Conservation (phyloP, 1,139 yeast species). For the Lodderomyces parapsilosis region DNA sequence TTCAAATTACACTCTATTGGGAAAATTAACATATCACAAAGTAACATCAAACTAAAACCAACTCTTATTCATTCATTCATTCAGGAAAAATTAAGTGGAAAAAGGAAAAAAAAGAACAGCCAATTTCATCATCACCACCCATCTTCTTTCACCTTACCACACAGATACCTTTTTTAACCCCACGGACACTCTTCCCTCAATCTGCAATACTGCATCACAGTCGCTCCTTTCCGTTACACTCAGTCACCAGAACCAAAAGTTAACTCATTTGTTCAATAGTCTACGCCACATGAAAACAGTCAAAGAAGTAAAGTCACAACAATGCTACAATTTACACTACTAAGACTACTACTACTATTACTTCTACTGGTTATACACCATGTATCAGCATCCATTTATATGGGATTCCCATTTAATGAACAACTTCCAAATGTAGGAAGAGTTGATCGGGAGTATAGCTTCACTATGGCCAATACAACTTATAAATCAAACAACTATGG, state of each 20-base stretch:
- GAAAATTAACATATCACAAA: not conserved
- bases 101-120: not conserved
- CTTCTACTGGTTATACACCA: conserved; percentile 12
- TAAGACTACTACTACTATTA: conserved; percentile 9
- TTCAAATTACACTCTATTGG: not conserved
- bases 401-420: conserved; percentile 76
- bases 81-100: not conserved
- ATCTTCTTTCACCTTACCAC: not conserved
- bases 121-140: not conserved
- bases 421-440: conserved; percentile 91
- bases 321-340: conserved; percentile 8
- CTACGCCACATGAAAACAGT: not conserved
- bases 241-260: too few relatives aligned
- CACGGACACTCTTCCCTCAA: not conserved
- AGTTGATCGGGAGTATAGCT: conserved; percentile 58
- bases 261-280: not conserved
- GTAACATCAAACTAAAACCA: not conserved
- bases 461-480: conserved; percentile 71
- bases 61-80: not conserved
- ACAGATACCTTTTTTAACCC: not conserved
- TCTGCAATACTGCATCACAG: not conserved
- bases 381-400: conserved; percentile 29
- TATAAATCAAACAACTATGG: conserved; percentile 48
- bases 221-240: not conserved
- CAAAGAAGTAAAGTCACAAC: not conserved